These are phyloP conservation scores for Alternaria sp. DNA, from an alignment of 2,329 filamentous ascomycete species.

Conservation along the genomic window DNA sequence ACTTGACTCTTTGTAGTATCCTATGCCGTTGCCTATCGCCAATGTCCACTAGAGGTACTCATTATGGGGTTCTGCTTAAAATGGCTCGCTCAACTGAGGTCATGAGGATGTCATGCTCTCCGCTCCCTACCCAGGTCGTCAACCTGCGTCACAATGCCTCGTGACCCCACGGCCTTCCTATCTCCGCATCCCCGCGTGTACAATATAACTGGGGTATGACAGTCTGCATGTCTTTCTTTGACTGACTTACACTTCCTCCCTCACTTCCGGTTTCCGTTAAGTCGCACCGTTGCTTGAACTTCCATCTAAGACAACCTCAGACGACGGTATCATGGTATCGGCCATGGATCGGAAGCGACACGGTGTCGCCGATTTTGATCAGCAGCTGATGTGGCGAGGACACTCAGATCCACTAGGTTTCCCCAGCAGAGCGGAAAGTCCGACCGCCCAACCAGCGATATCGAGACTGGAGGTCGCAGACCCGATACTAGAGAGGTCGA, in stretches of 20 bases:
- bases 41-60: neutral
- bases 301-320: neutral
- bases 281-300: neutral
- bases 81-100: neutral
- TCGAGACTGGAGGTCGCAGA: neutral
- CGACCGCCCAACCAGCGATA: neutral
- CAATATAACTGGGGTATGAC: neutral
- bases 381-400: neutral
- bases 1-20: neutral
- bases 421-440: neutral
- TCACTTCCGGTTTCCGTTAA: neutral
- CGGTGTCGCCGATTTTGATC: neutral
- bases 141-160: neutral
- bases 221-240: neutral
- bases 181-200: neutral
- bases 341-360: neutral
- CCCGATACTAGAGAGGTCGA: neutral
- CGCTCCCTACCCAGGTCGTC: neutral
- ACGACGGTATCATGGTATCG: neutral
- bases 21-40: neutral
- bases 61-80: neutral
- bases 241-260: neutral
- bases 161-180: neutral
- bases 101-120: neutral
- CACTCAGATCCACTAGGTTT: conserved; percentile 8